Percentiles rank a stretch among this genome's conserved stretches.
These are phyloP conservation scores for Begonia peltatifolia DNA, from an alignment of 306 rosid genomes.

Conservation along the genomic window DNA sequence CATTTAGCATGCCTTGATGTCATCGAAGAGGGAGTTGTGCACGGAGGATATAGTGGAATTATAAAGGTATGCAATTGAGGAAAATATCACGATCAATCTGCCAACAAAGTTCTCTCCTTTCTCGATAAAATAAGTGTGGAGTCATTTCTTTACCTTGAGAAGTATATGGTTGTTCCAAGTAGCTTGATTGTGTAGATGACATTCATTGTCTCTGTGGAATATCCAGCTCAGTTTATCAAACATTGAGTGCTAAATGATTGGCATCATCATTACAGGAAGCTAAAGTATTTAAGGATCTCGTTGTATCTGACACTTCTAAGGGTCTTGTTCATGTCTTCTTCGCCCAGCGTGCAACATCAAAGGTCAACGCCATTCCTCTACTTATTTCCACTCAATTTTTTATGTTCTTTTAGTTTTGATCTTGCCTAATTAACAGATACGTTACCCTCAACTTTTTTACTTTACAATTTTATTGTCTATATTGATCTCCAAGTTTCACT, in stretches of 20 bases:
- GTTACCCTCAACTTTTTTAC: too few species aligned
- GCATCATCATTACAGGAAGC: conserved; percentile 54
- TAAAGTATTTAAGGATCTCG: conserved; percentile 50
- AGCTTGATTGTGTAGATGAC: conserved; percentile 4
- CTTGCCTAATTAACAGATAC: too few species aligned
- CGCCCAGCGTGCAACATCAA: conserved; percentile 70
- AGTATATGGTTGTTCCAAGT: conserved; percentile 5
- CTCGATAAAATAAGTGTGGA: not conserved
- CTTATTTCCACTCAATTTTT: not conserved
- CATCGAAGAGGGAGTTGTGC: conserved; percentile 72
- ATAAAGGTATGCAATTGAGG: conserved; percentile 41
- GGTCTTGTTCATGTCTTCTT: conserved; percentile 84
- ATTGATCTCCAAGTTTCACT: not conserved
- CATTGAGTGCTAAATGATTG: not conserved
- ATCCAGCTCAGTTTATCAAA: conserved; percentile 8
- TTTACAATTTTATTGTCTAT: too few species aligned
- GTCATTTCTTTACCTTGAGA: not conserved
- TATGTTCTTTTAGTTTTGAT: conserved; percentile 8
- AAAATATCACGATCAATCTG: not conserved
- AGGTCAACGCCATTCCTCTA: conserved; percentile 27
- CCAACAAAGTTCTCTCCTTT: not conserved
- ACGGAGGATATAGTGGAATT: conserved; percentile 93
- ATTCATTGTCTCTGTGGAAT: conserved; percentile 3
- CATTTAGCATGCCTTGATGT: conserved; percentile 80
- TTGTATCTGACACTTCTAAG: conserved; percentile 59